These are phyloP conservation scores for Neoscytalidium dimidiatum DNA, from an alignment of 2,329 filamentous ascomycete species.

Conservation along the genomic window DNA sequence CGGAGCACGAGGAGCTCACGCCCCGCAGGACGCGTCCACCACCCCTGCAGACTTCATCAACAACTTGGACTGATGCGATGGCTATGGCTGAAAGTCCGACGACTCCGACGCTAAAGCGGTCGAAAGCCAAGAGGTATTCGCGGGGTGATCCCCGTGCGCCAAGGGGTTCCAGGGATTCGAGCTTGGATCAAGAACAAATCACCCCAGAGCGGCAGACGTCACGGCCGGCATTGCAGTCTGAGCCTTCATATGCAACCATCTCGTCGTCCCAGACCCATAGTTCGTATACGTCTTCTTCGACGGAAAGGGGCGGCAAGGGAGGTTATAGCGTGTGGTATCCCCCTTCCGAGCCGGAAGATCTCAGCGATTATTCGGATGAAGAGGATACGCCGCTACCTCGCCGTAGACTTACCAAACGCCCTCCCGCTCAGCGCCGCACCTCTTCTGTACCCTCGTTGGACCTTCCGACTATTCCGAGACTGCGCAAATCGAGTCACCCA, in stretches of 20 bases:
- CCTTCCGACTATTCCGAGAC: constrained; percentile 47
- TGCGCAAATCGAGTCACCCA: constrained; percentile 44
- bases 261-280: constrained; percentile 29
- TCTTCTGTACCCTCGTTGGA: constrained; percentile 52
- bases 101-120: constrained; percentile 36
- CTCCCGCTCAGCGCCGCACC: constrained; percentile 43
- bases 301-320: constrained; percentile 32
- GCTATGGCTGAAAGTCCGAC: constrained; percentile 33
- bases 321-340: constrained; percentile 53
- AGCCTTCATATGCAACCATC: constrained; percentile 28
- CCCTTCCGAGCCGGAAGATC: constrained; percentile 37
- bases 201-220: constrained; percentile 6
- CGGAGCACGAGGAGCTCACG: neutral
- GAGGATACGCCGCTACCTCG: constrained; percentile 18
- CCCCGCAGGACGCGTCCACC: constrained; percentile 13
- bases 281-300: constrained; percentile 23
- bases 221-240: constrained; percentile 19
- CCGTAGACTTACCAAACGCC: constrained; percentile 27
- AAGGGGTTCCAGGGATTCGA: constrained; percentile 37
- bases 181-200: constrained; percentile 3
- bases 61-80: constrained; percentile 40
- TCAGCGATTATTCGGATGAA: constrained; percentile 25
- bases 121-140: constrained; percentile 41
- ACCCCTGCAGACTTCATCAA: constrained; percentile 28
- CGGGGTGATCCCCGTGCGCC: constrained; percentile 31